Conservation (phyloP, 2,329 filamentous ascomycete genomes). For the Aspergillus fumigatiaffinis region DNA sequence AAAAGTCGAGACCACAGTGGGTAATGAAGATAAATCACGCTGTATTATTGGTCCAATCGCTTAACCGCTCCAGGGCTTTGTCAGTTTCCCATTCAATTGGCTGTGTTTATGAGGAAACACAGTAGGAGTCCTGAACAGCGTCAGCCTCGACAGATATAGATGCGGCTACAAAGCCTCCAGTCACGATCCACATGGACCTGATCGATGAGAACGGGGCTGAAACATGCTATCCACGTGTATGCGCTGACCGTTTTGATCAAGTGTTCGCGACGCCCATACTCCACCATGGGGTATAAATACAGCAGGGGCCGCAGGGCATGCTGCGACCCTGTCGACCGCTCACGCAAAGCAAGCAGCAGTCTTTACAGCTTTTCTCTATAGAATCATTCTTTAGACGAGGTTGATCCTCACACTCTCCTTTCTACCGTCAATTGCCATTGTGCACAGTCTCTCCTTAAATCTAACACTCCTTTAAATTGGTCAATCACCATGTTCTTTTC, state of each 20-base stretch:
- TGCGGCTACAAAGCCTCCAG: not conserved
- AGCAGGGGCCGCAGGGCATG: not conserved
- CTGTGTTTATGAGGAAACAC: not conserved
- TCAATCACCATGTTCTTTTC: slow-evolving; percentile 8
- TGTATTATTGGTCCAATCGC: not conserved
- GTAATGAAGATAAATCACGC: not conserved
- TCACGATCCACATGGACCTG: not conserved
- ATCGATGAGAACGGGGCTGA: not conserved
- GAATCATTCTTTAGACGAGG: not conserved
- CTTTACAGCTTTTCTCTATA: not conserved
- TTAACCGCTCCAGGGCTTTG: not conserved
- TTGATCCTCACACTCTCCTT: not conserved
- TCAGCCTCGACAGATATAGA: not conserved
- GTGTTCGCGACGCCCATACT: not conserved
- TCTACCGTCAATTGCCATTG: not conserved
- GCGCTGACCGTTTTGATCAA: not conserved
- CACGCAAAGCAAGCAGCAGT: not conserved
- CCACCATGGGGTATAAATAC: not conserved
- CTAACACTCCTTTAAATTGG: too few relatives aligned
- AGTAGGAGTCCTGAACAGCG: not conserved
- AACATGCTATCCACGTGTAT: not conserved
- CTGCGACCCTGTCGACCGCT: not conserved
- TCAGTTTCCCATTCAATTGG: not conserved
- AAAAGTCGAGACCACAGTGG: not conserved
- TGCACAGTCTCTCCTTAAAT: too few relatives aligned